Evolutionary conservation across 2,329 filamentous ascomycete genomes (phyloP), one percentile per base, ranked within the genome.

Genomic region (Ophiostoma perfectum): DNA sequence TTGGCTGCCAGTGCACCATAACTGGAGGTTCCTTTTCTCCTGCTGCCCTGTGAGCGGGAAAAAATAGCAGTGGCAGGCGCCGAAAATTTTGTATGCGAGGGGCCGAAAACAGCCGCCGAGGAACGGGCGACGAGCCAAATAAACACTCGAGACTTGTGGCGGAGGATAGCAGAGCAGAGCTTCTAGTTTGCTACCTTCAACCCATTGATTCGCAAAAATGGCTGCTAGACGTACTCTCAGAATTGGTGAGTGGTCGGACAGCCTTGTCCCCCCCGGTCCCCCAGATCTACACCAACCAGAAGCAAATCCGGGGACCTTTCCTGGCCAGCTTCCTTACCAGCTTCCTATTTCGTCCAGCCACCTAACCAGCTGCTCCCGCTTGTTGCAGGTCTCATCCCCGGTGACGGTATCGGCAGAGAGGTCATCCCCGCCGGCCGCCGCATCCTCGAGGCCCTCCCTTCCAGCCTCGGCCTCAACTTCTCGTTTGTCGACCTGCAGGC

Each of bases 391-490:
- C 91, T 98, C 75, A 98, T 99, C 78, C 91, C 95, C 75, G 95
- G 95, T 77, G 95, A 99, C 81, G 95, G 95, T 80, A 99, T 99
- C 81, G 95, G 95, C 81, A 92, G 92, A 78, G 95, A 99, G 82
- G 95, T 99, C 78, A 98, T 99, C 80, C 95, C 95, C 73, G 91
- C 95, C 67, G 95, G 94, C 66, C 91, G 92, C 75, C 90, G 91
- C 72, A 84, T 98, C 74, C 91, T 99, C 76, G 94, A 99, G 83
- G 90, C 95, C 66, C 89, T 99, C 1, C 93, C 94, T 45, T 80
- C 89, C n/a, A 95, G 91, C n/a, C 83, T 97, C 64, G 90, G 90
- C 75, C 86, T 99, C 74, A 93, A 92, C 77, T 98, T 98, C 85
- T 91, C 90, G 78, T 99, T 98, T 80, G 87, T 95, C 74, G 88